phyloP scores from a whole-genome alignment of 2,329 filamentous ascomycete species.

The Bipolaris sorokiniana region DNA sequence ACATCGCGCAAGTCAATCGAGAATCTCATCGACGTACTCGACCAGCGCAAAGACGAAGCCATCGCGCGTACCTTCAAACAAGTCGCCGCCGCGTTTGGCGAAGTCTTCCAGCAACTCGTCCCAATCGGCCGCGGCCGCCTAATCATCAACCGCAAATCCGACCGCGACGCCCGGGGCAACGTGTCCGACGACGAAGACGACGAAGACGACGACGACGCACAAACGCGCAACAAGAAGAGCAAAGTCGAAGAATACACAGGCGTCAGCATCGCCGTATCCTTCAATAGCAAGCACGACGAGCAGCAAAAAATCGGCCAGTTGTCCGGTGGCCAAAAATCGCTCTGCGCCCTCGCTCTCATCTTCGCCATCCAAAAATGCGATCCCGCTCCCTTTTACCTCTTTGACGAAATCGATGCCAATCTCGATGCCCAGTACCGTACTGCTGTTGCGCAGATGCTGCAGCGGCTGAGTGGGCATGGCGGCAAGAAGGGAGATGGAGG shows the following conservation, averaged over 20 bases:
- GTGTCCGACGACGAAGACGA: constrained; percentile 63
- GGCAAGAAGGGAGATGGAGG: constrained; percentile 54
- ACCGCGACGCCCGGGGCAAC: constrained; percentile 67
- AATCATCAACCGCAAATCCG: constrained; percentile 89
- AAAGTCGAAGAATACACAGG: constrained; percentile 94
- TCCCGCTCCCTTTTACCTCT: constrained; percentile 97
- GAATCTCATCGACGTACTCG: constrained; percentile 88
- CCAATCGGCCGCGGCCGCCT: constrained; percentile 90
- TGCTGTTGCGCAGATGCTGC: constrained; percentile 86
- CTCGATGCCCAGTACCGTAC: constrained; percentile 97
- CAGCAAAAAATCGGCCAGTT: constrained; percentile 98
- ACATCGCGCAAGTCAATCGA: constrained; percentile 86
- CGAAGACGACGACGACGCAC: constrained; percentile 53
- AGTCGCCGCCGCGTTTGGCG: constrained; percentile 89
- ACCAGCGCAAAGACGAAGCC: constrained; percentile 95
- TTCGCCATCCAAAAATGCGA: constrained; percentile 99
- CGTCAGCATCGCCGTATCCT: constrained; percentile 95
- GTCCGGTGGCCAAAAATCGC: constrained; percentile 95
- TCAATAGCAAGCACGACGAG: constrained; percentile 98
- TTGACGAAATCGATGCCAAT: constrained; percentile 98
- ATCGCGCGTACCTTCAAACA: constrained; percentile 99
- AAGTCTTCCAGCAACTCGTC: constrained; percentile 92
- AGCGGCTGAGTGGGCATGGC: constrained; percentile 57
- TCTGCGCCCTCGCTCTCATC: constrained; percentile 95
- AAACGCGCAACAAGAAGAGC: constrained; percentile 38